Percentiles rank a stretch among this genome's conserved stretches.
These are phyloP conservation scores for Allomyces javanicus DNA, from an alignment of 192 early-diverging fungal species.

Conservation along the genomic window DNA sequence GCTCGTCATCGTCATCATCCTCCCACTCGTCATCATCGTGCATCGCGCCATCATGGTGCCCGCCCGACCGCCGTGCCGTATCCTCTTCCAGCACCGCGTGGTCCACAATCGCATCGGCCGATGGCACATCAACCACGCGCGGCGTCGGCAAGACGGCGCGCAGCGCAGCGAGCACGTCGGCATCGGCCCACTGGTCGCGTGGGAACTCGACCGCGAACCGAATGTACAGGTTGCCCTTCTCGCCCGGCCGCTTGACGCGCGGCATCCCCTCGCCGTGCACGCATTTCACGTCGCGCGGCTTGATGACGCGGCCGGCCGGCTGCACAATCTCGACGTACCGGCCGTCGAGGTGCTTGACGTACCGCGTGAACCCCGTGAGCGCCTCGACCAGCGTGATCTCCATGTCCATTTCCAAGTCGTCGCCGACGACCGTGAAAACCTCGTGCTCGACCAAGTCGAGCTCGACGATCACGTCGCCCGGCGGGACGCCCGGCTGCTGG, in stretches of 20 bases:
- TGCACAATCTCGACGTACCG: conserved; percentile 65
- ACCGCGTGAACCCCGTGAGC: conserved; percentile 69
- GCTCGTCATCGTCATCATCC: neutral
- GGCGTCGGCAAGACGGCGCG: conserved; percentile 4
- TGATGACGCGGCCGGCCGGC: conserved; percentile 62
- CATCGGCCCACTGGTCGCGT: conserved; percentile 7
- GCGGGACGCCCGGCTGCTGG: conserved; percentile 72
- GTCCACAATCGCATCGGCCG: conserved; percentile 1
- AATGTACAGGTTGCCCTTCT: conserved; percentile 75
- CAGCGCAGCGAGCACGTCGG: conserved; percentile 6
- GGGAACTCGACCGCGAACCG: conserved; percentile 81
- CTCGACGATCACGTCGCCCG: conserved; percentile 84
- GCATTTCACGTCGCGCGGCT: conserved; percentile 69
- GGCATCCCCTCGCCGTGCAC: conserved; percentile 90
- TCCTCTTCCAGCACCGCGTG: neutral
- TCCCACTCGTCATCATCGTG: neutral
- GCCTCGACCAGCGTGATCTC: conserved; percentile 77
- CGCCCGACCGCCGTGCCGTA: neutral
- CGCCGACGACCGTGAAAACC: conserved; percentile 56
- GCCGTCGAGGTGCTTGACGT: conserved; percentile 69
- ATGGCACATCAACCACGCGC: conserved; percentile 6
- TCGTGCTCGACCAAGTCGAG: conserved; percentile 64
- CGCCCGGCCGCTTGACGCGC: conserved; percentile 36
- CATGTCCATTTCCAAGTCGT: conserved; percentile 58
- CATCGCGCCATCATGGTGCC: neutral